Evolutionary conservation across 495 filamentous ascomycete species (phyloP).

Genomic region (Aspergillus bridgeri): DNA sequence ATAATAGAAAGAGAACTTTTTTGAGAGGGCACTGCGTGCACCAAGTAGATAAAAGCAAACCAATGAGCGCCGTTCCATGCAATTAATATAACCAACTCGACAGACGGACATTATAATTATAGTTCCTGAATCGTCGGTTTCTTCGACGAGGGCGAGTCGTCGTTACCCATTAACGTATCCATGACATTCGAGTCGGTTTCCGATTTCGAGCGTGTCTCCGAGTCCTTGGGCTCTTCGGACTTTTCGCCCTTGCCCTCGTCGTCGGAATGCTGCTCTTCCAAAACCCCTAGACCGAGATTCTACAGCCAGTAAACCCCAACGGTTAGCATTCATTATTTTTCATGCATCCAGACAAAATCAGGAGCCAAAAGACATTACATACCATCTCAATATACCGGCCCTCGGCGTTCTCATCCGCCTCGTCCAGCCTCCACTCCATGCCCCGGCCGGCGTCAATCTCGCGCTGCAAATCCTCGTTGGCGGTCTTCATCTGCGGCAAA

Average conservation of each 20-base stretch:
- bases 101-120: constrained; percentile 17
- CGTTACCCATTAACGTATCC: constrained; percentile 40
- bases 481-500: constrained; percentile 44
- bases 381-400: constrained; percentile 54
- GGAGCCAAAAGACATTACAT: constrained; percentile 9
- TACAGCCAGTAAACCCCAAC: constrained; percentile 15
- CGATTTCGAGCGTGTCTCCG: constrained; percentile 6
- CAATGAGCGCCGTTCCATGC: constrained; percentile 12
- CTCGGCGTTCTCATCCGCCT: constrained; percentile 26
- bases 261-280: constrained; percentile 42
- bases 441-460: constrained; percentile 38
- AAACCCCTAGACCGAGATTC: constrained; percentile 51
- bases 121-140: constrained; percentile 46
- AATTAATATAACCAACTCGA: neutral
- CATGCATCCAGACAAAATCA: neutral
- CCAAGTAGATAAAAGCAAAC: constrained; percentile 3
- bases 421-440: constrained; percentile 35
- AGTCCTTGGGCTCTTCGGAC: constrained; percentile 16
- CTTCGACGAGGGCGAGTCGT: constrained; percentile 20
- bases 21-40: neutral
- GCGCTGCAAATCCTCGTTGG: constrained; percentile 46
- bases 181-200: constrained; percentile 33
- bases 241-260: constrained; percentile 17
- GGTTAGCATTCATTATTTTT: no score
- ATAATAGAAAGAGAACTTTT: neutral